These are phyloP conservation scores for Phytophthora cajani DNA, from an alignment of 352 stramenopile species.

Conservation along the genomic window DNA sequence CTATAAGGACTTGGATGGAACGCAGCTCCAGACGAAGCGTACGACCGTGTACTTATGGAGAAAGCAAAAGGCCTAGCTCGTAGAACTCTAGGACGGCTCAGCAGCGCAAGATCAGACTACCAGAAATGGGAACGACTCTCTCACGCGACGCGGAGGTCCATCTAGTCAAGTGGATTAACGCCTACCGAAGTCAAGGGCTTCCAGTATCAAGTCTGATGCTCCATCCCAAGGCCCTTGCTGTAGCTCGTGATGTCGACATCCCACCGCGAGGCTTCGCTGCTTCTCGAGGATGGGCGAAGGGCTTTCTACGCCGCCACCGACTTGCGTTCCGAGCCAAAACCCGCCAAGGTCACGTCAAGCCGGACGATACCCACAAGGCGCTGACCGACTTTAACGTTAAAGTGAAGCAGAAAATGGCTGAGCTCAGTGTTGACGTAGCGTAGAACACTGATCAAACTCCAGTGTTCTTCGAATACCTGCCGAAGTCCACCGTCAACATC, in stretches of 20 bases:
- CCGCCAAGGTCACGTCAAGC: neutral
- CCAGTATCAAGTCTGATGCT: neutral
- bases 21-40: neutral
- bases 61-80: neutral
- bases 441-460: conserved; percentile 30
- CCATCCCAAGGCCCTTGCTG: neutral
- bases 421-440: conserved; percentile 4
- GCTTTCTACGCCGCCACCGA: conserved; percentile 13
- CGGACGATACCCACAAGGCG: neutral
- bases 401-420: neutral
- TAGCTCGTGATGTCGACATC: neutral
- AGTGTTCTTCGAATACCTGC: conserved; percentile 24
- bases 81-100: neutral
- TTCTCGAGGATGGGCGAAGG: neutral
- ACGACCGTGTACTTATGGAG: neutral
- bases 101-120: neutral
- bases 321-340: neutral
- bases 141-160: neutral
- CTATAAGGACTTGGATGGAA: neutral
- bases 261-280: neutral
- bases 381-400: neutral
- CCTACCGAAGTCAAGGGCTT: neutral
- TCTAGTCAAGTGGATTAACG: neutral
- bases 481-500: conserved; percentile 4
- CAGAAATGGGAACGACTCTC: neutral